Conservation (phyloP, 2,329 filamentous ascomycete species). For the Hypoxylon sp. region DNA sequence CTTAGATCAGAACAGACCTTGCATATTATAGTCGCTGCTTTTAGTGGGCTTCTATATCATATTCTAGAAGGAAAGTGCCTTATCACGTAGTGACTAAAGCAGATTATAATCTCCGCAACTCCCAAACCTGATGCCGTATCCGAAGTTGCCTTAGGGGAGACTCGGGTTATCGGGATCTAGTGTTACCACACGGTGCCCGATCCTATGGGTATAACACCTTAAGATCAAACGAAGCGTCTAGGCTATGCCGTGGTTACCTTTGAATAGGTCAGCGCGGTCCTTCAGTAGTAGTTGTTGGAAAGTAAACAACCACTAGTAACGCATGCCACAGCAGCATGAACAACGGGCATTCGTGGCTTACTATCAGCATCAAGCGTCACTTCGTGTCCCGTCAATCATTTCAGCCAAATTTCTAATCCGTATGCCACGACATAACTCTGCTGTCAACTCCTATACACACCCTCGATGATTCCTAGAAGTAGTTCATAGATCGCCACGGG, state of each 20-base stretch:
- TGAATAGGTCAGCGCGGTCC: conserved; percentile 6
- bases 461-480: conserved; percentile 1
- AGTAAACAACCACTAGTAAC: conserved; percentile 17
- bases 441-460: neutral
- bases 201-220: neutral
- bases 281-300: conserved; percentile 4
- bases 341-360: conserved; percentile 31
- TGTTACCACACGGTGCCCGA: conserved; percentile 21
- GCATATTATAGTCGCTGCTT: conserved; percentile 25
- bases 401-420: neutral
- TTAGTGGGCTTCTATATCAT: conserved; percentile 20
- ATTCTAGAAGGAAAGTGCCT: conserved; percentile 6
- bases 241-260: conserved; percentile 2
- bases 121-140: conserved; percentile 7
- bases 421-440: neutral
- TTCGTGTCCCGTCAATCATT: conserved; percentile 9
- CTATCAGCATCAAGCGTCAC: conserved; percentile 32
- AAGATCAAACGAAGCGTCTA: conserved; percentile 9
- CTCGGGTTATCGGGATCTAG: conserved; percentile 16
- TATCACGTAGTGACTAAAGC: neutral
- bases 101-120: neutral
- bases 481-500: conserved; percentile 19
- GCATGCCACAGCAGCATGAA: conserved; percentile 6
- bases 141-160: conserved; percentile 1
- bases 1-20: conserved; percentile 11